Base-by-base conservation (phyloP, 352 stramenopile genomes). In the Elongisporangium undulatum region DNA sequence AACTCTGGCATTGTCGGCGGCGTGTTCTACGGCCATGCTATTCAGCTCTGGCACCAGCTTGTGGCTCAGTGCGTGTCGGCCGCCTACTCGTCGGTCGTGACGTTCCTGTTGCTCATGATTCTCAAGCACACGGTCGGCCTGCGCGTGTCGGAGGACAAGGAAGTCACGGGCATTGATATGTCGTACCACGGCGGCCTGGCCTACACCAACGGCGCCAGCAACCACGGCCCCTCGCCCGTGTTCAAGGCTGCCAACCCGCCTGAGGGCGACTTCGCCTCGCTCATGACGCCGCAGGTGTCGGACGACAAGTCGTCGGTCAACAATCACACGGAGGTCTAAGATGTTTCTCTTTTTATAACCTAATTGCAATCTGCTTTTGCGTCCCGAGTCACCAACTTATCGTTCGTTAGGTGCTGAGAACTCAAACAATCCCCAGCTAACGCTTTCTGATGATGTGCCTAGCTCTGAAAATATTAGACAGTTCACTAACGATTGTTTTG, bases 1-100 rank as follows among this genome's bases (percentile, higher is more conserved):
- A 79, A 80, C 67, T 70, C 72, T 12, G 51, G 49, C 51, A 60
- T 79, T 9, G 22, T 45, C 9, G 69, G 66, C 51, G 64, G 67
- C 22, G 63, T 58, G 8, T 75, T 75, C 48, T 75, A 75, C 61
- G 67, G 67, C 54, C 61, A 72, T 61, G 20, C 64, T 20, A 58
- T 60, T 17, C 67, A 61, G 41, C 52, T 75, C 4, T 62, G 49
- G 60, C 64, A 75, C 55, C 67, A 75, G 51, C 38, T 75, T 23
- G 64, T 69, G 49, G 67, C 62, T 38, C 58, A 62, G 9, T 53
- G 29, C 16, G 50, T 67, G 15, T 56, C 61, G 19, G 63, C 58
- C 2, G 57, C 53, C 4, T 66, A 66, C 58, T 65, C 63, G 21
- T 39, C 7, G 7, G 63, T 45, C 10, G 54, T 48, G 13, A 61